Evolutionary conservation across 2,329 filamentous ascomycete species (phyloP), one percentile per base, ranked within the genome.

Genomic region (Trichophyton mentagrophytes): DNA sequence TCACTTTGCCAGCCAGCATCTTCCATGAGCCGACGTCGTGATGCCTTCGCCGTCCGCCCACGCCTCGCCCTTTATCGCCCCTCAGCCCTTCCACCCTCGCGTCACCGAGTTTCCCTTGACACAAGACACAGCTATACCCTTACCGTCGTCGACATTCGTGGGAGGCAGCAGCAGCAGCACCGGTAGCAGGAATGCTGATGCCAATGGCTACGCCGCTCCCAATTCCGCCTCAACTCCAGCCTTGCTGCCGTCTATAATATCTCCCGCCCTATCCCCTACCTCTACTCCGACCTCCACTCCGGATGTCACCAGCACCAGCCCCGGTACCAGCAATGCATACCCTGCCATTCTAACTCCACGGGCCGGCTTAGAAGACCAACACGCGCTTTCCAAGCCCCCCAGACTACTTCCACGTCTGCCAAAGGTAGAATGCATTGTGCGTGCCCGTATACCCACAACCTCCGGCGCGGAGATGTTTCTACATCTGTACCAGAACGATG

Each of bases 381-480:
- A 65, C 64, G 53, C 69, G 62, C 65, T 67, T 42, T 76, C 78
- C 58, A 85, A 85, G 70, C 79, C 82, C 36, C 89, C 90, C 0
- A 85, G 83, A 62, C 79, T 96, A 22, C 82, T 96, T 5, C 80
- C 87, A 65, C 82, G 79, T 13, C 79, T 97, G 1, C 93, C 92
- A 6, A 76, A 88, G 25, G 92, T 99, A n/a, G 85, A 89, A 71
- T 99, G 93, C 76, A 85, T 95, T 65, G 93, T 97, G 57, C 87
- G 93, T 66, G 93, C 93, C 17, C 86, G 93, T 60, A 99, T 99
- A 67, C 93, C 93, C 0, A 97, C 92, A 0, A 92, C 90, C 1
- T 85, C 82, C 0, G 92, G 92, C 2, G 88, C 90, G 9, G 91
- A 99, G 74, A 97, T 99, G 90, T 99, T 95, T 74, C 76, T 99